Evolutionary conservation across 2,329 filamentous ascomycete species (phyloP), one percentile per base, ranked within the genome.

Genomic region (Pseudogymnoascus pannorum): DNA sequence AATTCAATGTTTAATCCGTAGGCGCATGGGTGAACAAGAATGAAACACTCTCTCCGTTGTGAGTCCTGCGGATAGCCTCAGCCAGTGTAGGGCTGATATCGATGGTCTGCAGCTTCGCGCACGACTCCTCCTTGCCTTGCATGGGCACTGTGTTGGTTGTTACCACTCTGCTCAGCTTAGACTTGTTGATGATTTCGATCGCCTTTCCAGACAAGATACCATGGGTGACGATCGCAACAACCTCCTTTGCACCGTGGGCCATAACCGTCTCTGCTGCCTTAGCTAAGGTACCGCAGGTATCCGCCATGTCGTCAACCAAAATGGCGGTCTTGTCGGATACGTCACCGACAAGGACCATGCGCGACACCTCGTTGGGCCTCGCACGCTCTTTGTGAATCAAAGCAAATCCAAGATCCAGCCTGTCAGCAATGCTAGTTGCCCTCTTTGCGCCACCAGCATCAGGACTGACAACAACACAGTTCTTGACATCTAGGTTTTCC

Each of bases 361-460:
- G 87, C 8, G 89, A 91, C 64, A 96, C 92, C 72, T 95, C 92
- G 70, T 96, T 95, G 63, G 87, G 87, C n/a, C 91, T 86, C 5
- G 92, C 89, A 62, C 92, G 89, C 77, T 97, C 93, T 79, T 97
- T 97, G 82, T 97, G 92, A 68, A 97, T 97, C 60, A 97, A 84
- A 7, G 93, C 93, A 74, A 97, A 97, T 64, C 87, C 88, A 57
- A 92, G 85, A 72, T 96, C 92, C 64, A 97, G 83, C 57, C 91
- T 88, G 75, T 97, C 93, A 62, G 93, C 93, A 66, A 97, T 96
- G 11, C 89, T 91, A 7, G 93, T 96, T 40, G 92, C 93, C 84
- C 91, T 86, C 79, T 97, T 97, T 59, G 92, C 93, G 71, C 93
- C 93, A 68, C 93, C 93, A 6, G 93, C 93, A 76, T 97, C 93